Evolutionary conservation across 805 yeast species (phyloP), one percentile per base, ranked within the genome.

Genomic region (Wickerhamomyces alni): DNA sequence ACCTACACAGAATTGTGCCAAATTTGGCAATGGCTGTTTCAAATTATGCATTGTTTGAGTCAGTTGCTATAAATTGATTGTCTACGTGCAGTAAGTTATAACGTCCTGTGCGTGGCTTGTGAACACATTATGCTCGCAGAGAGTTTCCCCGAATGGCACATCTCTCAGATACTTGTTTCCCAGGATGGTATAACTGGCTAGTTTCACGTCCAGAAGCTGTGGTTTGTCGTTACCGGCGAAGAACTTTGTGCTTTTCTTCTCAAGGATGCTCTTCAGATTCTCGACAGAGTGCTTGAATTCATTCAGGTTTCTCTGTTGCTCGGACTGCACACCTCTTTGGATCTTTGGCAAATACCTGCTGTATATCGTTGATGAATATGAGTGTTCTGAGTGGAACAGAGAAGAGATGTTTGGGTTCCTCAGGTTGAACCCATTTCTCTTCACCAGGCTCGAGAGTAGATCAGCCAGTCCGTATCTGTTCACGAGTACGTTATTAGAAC

Each of bases 361-460:
- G 29, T 29, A 42, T 10, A n/a, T 33, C 32, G 34, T 19, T 9
- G 40, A 33, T 32, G 28, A 33, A 21, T 35, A 19, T 15, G 37
- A 5, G 25, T 16, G 17, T 8, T 37, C 35, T 33, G 35, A 9
- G 30, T 43, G 30, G 45, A 30, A 36, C 18, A 43, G 21, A 17
- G 47, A 46, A 5, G 62, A 38, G 2, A 57, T 47, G 30, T 47
- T 57, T 6, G 62, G 62, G 41, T 71, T 66, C 47, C 76, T 62
- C 31, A 62, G 21, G 31, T 60, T 37, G 46, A 63, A 68, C 19
- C 58, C 59, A 36, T 62, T 59, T 37, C 73, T 55, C 17, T 47
- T 51, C 5, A 56, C 38, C 11, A 66, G 35, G 6, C 50, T 43
- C 1, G 36, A 11, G 35, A 61, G 44, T 26, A 51, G 19, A 3